phyloP scores from a whole-genome alignment of 495 filamentous ascomycete species.

The Penicillium riverlandense region DNA sequence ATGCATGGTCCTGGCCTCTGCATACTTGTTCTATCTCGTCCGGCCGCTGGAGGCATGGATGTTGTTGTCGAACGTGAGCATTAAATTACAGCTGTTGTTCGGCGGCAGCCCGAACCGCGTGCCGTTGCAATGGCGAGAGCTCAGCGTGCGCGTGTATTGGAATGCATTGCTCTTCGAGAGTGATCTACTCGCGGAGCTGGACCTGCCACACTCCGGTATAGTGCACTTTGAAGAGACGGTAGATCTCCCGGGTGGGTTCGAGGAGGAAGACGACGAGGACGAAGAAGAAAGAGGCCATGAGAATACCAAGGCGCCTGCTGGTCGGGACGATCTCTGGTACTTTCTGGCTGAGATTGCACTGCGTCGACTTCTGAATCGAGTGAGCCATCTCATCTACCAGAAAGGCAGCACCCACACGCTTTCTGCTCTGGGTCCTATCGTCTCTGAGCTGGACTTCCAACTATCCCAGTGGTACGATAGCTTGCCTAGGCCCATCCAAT shows the following conservation, averaged over 20 bases:
- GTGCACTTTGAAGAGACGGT: constrained; percentile 76
- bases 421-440: constrained; percentile 63
- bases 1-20: constrained; percentile 70
- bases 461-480: constrained; percentile 79
- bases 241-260: constrained; percentile 68
- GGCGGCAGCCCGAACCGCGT: constrained; percentile 58
- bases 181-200: constrained; percentile 72
- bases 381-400: constrained; percentile 74
- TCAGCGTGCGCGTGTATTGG: constrained; percentile 75
- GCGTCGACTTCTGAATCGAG: constrained; percentile 66
- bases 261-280: constrained; percentile 38
- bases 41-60: constrained; percentile 79
- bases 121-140: constrained; percentile 58
- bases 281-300: constrained; percentile 5
- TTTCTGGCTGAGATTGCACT: constrained; percentile 77
- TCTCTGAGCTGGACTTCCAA: constrained; percentile 74
- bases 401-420: constrained; percentile 64
- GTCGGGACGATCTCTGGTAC: constrained; percentile 76
- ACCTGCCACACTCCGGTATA: constrained; percentile 75
- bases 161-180: constrained; percentile 76
- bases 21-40: constrained; percentile 77
- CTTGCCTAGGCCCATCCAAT: constrained; percentile 64
- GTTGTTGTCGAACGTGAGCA: constrained; percentile 67
- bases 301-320: constrained; percentile 25
- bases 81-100: constrained; percentile 71